Evolutionary conservation across 495 filamentous ascomycete species (phyloP).

Genomic region (Lophiotrema nucula): DNA sequence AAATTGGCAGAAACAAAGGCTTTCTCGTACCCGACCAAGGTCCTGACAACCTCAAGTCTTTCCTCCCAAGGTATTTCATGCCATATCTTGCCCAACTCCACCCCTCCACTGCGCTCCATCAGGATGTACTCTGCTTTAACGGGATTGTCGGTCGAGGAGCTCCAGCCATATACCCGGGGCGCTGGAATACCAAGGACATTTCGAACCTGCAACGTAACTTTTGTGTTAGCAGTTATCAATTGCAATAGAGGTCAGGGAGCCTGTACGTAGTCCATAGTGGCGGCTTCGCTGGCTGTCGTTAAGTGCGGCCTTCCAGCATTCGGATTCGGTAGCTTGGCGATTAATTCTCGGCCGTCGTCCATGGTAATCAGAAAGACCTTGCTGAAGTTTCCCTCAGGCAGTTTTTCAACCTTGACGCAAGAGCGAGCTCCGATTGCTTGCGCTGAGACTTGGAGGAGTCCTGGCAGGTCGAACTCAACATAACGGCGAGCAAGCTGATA

Average conservation of each 20-base stretch:
- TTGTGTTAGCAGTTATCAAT: background rate
- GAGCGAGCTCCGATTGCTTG: conserved; percentile 9
- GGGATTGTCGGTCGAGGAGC: conserved; percentile 9
- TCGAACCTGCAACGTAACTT: conserved; percentile 6
- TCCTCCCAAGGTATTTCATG: conserved; percentile 11
- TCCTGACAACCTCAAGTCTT: conserved; percentile 10
- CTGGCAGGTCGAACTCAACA: conserved; percentile 9
- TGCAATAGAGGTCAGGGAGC: background rate
- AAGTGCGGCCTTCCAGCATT: conserved; percentile 20
- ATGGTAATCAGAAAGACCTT: conserved; percentile 15
- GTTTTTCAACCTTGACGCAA: conserved; percentile 15
- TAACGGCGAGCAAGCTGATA: conserved; percentile 16
- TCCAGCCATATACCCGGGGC: conserved; percentile 21
- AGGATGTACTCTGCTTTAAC: conserved; percentile 25
- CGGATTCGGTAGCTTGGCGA: conserved; percentile 18
- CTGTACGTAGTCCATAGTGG: conserved; percentile 23
- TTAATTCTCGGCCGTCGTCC: conserved; percentile 17
- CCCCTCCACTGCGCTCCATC: conserved; percentile 19
- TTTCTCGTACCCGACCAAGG: conserved; percentile 8
- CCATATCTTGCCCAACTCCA: conserved; percentile 18
- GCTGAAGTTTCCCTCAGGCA: conserved; percentile 19
- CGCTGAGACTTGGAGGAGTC: conserved; percentile 11
- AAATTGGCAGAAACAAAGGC: conserved; percentile 6
- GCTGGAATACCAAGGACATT: conserved; percentile 19
- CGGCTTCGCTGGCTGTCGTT: conserved; percentile 26